Base-by-base conservation (phyloP, 2,329 filamentous ascomycete genomes). In the Thermothelomyces thermophilus region DNA sequence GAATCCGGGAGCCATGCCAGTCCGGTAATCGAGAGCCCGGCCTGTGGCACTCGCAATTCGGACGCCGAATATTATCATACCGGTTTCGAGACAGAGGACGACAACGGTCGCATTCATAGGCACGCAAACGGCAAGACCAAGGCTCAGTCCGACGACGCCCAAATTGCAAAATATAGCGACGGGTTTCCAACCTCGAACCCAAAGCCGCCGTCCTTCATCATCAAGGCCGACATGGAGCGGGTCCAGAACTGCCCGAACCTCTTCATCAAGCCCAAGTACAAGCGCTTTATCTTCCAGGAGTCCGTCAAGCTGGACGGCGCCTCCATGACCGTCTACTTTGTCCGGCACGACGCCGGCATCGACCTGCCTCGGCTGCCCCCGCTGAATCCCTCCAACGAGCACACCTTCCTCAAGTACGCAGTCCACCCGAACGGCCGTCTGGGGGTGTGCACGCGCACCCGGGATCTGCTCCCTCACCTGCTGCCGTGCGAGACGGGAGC, bases 251-350 rank as follows among this genome's bases (percentile, higher is more conserved):
- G 60, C 48, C 56, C 50, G 1, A 62, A 60, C 45, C 51, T 64
- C 0, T 65, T 65, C 51, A 56, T n/a, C 34, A 61, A 62, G 24
- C 0, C 8, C 2, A 63, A 64, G 33, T 64, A 65, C 44, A 20
- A 28, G 11, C 11, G 37, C 1, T n/a, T 48, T 5, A 42, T 61
- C 5, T 70, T 66, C 51, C 66, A 71, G 42, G 66, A 68, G 47
- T 63, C 64, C 1, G 57, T 63, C 52, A 71, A 71, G 59, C 63
- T 71, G 60, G 69, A 71, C 48, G 69, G 68, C 16, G 56, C 60
- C 0, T 64, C 63, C 11, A 70, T 69, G 63, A 66, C 65, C 0
- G 56, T 64, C 19, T 71, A 70, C 57, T 70, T 66, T 42, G 43
- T 71, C 48, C 43, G 52, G 26, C 47, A 53, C 16, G 39, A 58